Evolutionary conservation across 2,329 filamentous ascomycete genomes (phyloP), one percentile per base, ranked within the genome.

Genomic region (Rosellinia necatrix): DNA sequence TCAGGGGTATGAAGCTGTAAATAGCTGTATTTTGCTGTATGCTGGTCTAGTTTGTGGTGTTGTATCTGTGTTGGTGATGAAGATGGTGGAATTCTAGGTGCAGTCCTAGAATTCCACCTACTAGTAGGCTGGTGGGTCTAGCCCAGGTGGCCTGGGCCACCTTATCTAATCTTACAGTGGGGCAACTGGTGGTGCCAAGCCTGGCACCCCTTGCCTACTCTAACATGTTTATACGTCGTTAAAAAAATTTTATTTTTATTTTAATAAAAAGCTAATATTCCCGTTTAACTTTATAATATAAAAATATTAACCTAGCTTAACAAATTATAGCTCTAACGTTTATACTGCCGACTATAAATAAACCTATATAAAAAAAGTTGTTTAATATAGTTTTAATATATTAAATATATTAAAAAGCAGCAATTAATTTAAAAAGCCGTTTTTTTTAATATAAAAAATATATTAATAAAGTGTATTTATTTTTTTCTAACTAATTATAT

Each of bases 311-410:
- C 4, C n/a, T 43, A 43, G n/a, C 4, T 2, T 43, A 17, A 43
- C 10, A 17, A 29, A 43, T 43, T 43, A 43, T 43, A 43, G 24
- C 29, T 29, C 29, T 17, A 29, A 43, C 19, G 15, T 29, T 2
- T 43, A 29, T 43, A 29, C 2, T 43, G 8, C 8, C 10, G 29
- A 43, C 13, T 43, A 43, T 43, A 43, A 43, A 43, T 12, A 27
- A 27, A 43, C 19, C 17, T 43, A 43, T 43, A 29, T 43, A 17
- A 29, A 43, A 17, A 3, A 10, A 13, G 29, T 43, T 17, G 22
- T 43, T 43, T 43, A 43, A 29, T 29, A 9, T 17, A 17, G 10
- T n/a, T 25, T 43, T 27, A 43, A 43, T 29, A 43, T 43, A 43
- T 27, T 10, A 3, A 27, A 43, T 43, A 43, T 29, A 43, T 29